Evolutionary conservation across 1,139 yeast species (phyloP).

Genomic region (Geotrichum australiense): DNA sequence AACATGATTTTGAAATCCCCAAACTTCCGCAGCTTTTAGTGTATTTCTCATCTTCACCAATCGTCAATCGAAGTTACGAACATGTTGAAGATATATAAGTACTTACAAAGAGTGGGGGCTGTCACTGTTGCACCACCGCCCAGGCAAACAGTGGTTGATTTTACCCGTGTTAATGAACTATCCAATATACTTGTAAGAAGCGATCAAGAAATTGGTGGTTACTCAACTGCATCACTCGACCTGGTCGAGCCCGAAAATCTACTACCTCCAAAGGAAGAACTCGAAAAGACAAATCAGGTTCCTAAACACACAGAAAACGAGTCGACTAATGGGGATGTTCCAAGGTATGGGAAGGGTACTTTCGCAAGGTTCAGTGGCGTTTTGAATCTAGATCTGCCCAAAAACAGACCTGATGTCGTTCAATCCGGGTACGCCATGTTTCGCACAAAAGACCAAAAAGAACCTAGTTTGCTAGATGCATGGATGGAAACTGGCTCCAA

Average conservation of each 20-base stretch:
- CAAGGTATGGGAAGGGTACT: too few relatives aligned
- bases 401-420: slow-evolving; percentile 58
- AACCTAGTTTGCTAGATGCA: slow-evolving; percentile 26
- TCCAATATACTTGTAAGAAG: slow-evolving; percentile 51
- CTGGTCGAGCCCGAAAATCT: slow-evolving; percentile 31
- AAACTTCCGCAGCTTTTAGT: too few relatives aligned
- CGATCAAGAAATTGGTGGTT: slow-evolving; percentile 75
- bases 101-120: slow-evolving; percentile 14
- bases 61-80: too few relatives aligned
- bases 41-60: too few relatives aligned
- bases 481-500: slow-evolving; percentile 27
- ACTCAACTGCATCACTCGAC: slow-evolving; percentile 55
- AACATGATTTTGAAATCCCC: too few relatives aligned
- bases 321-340: too few relatives aligned
- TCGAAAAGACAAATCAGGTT: not conserved
- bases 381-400: slow-evolving; percentile 67
- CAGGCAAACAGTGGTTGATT: slow-evolving; percentile 44
- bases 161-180: slow-evolving; percentile 42
- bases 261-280: slow-evolving; percentile 21
- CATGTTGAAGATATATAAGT: too few relatives aligned
- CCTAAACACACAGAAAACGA: not conserved
- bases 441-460: slow-evolving; percentile 55
- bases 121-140: slow-evolving; percentile 18
- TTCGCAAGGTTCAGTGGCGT: slow-evolving; percentile 54
- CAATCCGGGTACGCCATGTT: slow-evolving; percentile 85